Evolutionary conservation across 768 basidiomycete genomes (phyloP).

Genomic region (Mycena capillaripes): DNA sequence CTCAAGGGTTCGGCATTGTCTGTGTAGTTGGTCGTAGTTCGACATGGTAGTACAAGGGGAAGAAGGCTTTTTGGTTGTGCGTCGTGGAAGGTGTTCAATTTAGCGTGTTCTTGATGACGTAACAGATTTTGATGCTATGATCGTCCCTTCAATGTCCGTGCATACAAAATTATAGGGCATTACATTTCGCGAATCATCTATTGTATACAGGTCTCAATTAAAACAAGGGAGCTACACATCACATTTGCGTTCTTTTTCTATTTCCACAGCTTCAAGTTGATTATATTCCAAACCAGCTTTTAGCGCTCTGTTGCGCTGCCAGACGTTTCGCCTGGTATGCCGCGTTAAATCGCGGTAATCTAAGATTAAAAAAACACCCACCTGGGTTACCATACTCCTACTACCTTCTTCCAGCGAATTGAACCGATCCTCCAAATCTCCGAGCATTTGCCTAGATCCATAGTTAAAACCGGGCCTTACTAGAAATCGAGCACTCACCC

Average conservation of each 20-base stretch:
- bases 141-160: too few species aligned
- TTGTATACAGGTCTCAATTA: too few species aligned
- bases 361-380: conserved; percentile 39
- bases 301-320: conserved; percentile 73
- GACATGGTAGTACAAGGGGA: too few species aligned
- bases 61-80: too few species aligned
- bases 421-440: conserved; percentile 72
- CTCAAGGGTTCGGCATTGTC: conserved; percentile 94
- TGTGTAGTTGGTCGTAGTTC: conserved; percentile 89
- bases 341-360: neutral
- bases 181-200: too few species aligned
- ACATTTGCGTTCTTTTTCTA: too few species aligned
- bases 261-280: neutral
- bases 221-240: too few species aligned
- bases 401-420: conserved; percentile 77
- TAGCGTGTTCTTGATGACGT: too few species aligned
- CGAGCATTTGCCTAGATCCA: conserved; percentile 67
- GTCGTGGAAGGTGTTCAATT: too few species aligned
- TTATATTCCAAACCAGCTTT: conserved; percentile 75
- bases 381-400: conserved; percentile 75
- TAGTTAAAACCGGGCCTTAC: neutral
- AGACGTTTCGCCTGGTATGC: conserved; percentile 68
- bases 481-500: conserved; percentile 59
- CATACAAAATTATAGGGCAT: too few species aligned
- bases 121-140: too few species aligned